phyloP scores from a whole-genome alignment of 441 rosid species.

The Pelargonium australe region DNA sequence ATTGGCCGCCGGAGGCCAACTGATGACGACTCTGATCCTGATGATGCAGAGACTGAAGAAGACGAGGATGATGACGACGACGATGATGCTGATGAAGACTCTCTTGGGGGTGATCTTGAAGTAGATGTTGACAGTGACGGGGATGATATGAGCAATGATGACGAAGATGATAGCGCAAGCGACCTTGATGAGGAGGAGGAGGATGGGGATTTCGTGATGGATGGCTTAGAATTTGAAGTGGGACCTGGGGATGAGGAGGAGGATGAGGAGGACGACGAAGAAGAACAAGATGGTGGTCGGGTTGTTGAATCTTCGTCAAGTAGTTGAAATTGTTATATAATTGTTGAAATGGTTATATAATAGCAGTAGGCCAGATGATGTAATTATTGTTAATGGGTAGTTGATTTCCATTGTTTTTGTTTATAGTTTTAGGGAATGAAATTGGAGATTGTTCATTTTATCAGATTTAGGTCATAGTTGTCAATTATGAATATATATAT shows the following conservation, averaged over 20 bases:
- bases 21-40: conserved; percentile 96
- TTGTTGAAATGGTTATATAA: too few species aligned
- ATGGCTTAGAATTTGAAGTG: conserved; percentile 50
- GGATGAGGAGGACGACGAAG: conserved; percentile 44
- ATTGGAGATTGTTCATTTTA: too few species aligned
- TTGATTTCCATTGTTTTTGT: too few species aligned
- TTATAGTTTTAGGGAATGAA: too few species aligned
- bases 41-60: conserved; percentile 89
- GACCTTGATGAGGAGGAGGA: conserved; percentile 63
- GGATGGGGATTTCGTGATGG: conserved; percentile 53
- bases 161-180: conserved; percentile 53
- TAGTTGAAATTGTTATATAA: too few species aligned
- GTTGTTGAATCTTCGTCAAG: conserved; percentile 46
- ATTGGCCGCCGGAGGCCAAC: conserved; percentile 91
- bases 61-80: conserved; percentile 70
- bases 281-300: conserved; percentile 24
- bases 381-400: too few species aligned
- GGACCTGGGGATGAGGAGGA: conserved; percentile 65
- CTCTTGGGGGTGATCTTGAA: conserved; percentile 57
- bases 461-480: too few species aligned
- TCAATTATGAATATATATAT: too few species aligned
- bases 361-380: too few species aligned
- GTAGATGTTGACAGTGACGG: conserved; percentile 20
- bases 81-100: conserved; percentile 56
- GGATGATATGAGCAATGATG: conserved; percentile 53